Base-by-base conservation (phyloP, 495 filamentous ascomycete genomes). In the Cercophora newfieldiana region DNA sequence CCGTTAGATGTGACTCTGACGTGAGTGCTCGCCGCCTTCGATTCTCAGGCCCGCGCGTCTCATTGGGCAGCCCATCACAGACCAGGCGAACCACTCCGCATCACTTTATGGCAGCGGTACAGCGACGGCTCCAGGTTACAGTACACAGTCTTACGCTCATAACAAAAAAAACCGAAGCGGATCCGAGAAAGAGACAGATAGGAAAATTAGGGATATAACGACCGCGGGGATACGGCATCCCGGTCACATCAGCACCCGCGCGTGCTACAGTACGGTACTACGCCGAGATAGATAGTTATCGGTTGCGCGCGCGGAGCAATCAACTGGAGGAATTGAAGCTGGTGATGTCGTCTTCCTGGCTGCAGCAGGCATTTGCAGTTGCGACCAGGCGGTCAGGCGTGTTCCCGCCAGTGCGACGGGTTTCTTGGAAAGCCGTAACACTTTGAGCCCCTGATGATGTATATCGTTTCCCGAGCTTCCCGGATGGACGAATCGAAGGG, bases 1-100 rank as follows among this genome's bases (percentile, higher is more conserved):
- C 19, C n/a, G 48, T 33, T 37, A n/a, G 49, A 63, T 63, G 61
- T 50, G 33, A 54, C 50, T 63, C 61, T 63, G 61, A 63, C 61
- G 61, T 54, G 49, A 63, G 31, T 30, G 50, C 54, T 63, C 25
- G 50, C 61, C 61, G 50, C 61, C 21, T 7, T 5, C 28, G 18
- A 55, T 28, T 24, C 24, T 16, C 49, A 25, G 28, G 50, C 6
- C 29, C 50, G 22, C 22, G 26, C 0, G 12, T 44, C 50, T 49
- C 10, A 63, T 63, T 63, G 61, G 61, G 37, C 18, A 44, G 12
- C 12, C 37, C 37, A 6, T 14, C 37, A 2, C 10, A 44, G 37
- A n/a, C 24, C 18, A 25, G 55, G 24, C 24, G 49, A 25, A 53
- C 19, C 3, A 10, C 10, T 22, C 19, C 5, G 29, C 16, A n/a